Conservation (phyloP, 1,139 yeast species). For the Yamadazyma sp. region DNA sequence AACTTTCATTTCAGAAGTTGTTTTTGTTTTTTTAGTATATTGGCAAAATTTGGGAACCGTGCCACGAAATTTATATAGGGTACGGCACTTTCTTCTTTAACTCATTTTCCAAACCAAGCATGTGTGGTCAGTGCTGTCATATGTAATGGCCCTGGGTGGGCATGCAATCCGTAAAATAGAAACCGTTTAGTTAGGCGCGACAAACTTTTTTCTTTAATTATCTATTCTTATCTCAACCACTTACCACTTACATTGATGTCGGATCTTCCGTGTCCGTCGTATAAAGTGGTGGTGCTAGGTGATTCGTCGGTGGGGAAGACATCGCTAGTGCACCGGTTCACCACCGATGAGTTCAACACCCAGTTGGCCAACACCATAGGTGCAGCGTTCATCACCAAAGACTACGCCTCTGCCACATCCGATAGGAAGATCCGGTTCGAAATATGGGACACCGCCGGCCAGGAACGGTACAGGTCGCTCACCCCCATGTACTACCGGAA, state of each 20-base stretch:
- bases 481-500: constrained; percentile 53
- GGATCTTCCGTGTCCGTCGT: constrained; percentile 14
- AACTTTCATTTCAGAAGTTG: no score
- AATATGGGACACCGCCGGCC: constrained; percentile 58
- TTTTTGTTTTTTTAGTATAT: no score
- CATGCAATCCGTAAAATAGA: no score
- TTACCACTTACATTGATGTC: no score
- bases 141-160: no score
- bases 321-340: constrained; percentile 45
- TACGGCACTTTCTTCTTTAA: no score
- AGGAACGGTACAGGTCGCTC: constrained; percentile 46
- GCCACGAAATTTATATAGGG: no score
- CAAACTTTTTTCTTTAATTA: background rate
- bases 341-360: constrained; percentile 34
- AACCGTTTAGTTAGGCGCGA: no score
- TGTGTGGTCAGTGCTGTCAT: no score
- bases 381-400: constrained; percentile 49
- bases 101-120: no score
- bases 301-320: constrained; percentile 52
- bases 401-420: constrained; percentile 18
- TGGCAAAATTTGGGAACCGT: no score
- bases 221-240: background rate
- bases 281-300: constrained; percentile 45
- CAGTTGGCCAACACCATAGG: constrained; percentile 49
- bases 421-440: constrained; percentile 34